Percentiles rank a stretch among this genome's conserved stretches.
phyloP scores from a whole-genome alignment of 208 protist genomes.

The Leishmania gerbilli region DNA sequence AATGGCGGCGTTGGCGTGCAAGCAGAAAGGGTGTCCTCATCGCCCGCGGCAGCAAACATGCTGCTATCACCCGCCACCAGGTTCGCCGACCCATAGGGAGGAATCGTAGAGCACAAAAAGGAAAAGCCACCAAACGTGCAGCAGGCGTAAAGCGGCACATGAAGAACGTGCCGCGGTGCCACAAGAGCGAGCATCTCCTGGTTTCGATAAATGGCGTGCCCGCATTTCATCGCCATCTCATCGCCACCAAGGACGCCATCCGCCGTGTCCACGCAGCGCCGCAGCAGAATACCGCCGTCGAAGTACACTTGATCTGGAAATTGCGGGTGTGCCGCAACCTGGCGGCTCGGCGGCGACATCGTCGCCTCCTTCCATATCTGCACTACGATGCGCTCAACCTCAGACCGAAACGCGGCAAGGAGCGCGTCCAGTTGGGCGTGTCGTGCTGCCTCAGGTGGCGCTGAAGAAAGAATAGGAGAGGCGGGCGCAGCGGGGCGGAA shows the following conservation, averaged over 20 bases:
- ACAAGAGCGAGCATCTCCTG: slow-evolving; percentile 44
- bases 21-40: background rate
- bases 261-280: slow-evolving; percentile 54
- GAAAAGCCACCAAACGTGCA: slow-evolving; percentile 64
- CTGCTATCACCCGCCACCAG: slow-evolving; percentile 15
- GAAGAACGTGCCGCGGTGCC: slow-evolving; percentile 53
- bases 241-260: slow-evolving; percentile 52
- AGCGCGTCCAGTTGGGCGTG: background rate
- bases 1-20: background rate
- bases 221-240: slow-evolving; percentile 37
- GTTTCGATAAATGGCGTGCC: slow-evolving; percentile 22
- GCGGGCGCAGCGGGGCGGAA: background rate
- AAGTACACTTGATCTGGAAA: slow-evolving; percentile 36
- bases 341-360: slow-evolving; percentile 29
- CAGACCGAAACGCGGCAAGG: slow-evolving; percentile 29
- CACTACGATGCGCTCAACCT: slow-evolving; percentile 34
- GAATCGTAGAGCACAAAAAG: slow-evolving; percentile 59
- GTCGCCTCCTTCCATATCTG: slow-evolving; percentile 47
- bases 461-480: background rate
- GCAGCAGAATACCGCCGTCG: slow-evolving; percentile 46
- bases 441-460: background rate
- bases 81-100: slow-evolving; percentile 33
- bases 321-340: slow-evolving; percentile 20
- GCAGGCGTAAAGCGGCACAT: slow-evolving; percentile 48
- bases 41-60: background rate